Base-by-base conservation (phyloP, 2,329 filamentous ascomycete genomes). In the Aureobasidium sp. region DNA sequence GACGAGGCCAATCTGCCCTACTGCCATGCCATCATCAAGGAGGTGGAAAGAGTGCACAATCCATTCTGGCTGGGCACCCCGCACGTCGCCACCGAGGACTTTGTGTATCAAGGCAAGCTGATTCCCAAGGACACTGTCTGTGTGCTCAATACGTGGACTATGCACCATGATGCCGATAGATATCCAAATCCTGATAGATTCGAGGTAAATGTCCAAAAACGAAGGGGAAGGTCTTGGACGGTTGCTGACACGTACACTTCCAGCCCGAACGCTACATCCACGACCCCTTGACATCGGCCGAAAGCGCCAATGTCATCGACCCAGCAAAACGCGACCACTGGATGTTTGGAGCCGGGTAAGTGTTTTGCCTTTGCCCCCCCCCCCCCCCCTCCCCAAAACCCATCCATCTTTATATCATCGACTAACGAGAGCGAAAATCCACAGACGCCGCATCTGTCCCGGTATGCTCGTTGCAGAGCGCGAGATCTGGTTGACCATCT, bases 391-490 rank as follows among this genome's bases (percentile, higher is more conserved):
- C 36, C 1, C 15, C 31, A 8, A 34, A 34, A 34, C 9, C 31
- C 12, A 34, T 34, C 9, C 2, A 12, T 12, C 9, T 12, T 12
- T 12, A 25, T 12, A 9, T 11, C 31, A 34, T 34, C 31, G 31
- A 9, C 31, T 34, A 34, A 34, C 31, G 31, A 12, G 12, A 15
- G 17, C 31, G 9, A 12, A 17, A 39, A 39, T 5, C 12, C 14
- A 39, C 36, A 39, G 36, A 39, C 36, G 36, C 7, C 75, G 84
- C 27, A 77, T 85, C 47, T 87, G 84, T 69, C 82, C 80, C 3
- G 84, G 83, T 0, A 80, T 82, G 34, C 80, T 83, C 57, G 73
- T 86, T 3, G 81, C 80, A 0, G 78, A 81, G 63, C 76, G 77
- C 5, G 76, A 73, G 11, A 65, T 83, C 17, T 81, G 79, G 65